Conservation (phyloP, 805 yeast species). For the Starmerella ratchasimensis region DNA sequence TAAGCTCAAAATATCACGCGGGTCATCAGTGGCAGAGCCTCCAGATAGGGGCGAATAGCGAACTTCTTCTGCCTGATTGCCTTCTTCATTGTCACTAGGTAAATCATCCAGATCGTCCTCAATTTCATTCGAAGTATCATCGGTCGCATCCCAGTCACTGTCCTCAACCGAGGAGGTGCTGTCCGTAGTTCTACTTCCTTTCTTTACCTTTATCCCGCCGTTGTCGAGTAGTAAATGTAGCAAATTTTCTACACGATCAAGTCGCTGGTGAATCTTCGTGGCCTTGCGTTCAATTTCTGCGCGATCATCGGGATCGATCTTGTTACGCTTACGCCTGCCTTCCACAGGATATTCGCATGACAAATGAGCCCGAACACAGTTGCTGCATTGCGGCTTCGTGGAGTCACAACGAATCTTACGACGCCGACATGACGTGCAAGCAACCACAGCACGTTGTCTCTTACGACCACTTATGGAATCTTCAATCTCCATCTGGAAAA, state of each 20-base stretch:
- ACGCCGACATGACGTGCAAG: constrained; percentile 76
- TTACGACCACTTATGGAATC: constrained; percentile 13
- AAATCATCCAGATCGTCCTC: not conserved
- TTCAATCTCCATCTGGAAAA: no score
- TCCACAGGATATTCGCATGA: constrained; percentile 40
- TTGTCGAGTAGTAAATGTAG: constrained; percentile 15
- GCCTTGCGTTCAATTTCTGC: not conserved
- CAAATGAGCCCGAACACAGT: constrained; percentile 62
- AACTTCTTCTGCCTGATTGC: no score
- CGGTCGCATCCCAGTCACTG: not conserved
- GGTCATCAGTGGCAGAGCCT: no score
- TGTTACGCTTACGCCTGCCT: constrained; percentile 10
- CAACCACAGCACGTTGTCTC: constrained; percentile 55
- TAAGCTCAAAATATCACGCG: constrained; percentile 6
- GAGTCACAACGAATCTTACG: constrained; percentile 66
- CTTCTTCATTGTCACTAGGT: no score
- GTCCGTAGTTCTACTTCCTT: not conserved
- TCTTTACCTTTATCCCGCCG: not conserved
- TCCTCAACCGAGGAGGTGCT: not conserved
- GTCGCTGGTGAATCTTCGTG: constrained; percentile 9
- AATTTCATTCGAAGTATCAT: not conserved
- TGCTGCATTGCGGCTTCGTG: constrained; percentile 47
- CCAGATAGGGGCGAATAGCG: no score
- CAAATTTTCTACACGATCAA: constrained; percentile 22
- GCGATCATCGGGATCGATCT: not conserved